phyloP scores from a whole-genome alignment of 768 basidiomycete genomes.

The Pholiota conissans region DNA sequence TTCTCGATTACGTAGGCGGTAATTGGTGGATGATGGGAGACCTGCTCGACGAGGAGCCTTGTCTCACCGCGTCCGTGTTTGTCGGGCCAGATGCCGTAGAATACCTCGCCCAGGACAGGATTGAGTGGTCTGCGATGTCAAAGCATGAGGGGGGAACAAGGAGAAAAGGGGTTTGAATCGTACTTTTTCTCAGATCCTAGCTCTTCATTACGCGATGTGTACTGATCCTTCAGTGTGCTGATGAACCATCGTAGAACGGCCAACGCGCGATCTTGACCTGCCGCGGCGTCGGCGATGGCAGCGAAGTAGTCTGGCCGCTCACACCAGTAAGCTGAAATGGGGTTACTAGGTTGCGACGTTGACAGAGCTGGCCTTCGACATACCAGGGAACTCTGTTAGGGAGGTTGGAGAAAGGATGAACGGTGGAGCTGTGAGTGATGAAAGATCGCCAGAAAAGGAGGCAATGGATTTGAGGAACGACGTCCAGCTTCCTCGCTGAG shows the following conservation, averaged over 20 bases:
- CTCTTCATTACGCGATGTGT: conserved; percentile 91
- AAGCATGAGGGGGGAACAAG: conserved; percentile 4
- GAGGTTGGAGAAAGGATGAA: conserved; percentile 93
- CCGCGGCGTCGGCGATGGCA: conserved; percentile 75
- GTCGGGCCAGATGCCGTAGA: conserved; percentile 90
- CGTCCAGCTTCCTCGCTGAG: conserved; percentile 87
- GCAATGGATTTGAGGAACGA: conserved; percentile 91
- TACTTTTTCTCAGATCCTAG: conserved; percentile 99
- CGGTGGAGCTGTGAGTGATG: conserved; percentile 79
- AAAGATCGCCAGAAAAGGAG: conserved; percentile 86
- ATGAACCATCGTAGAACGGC: conserved; percentile 97
- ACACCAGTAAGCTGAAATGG: conserved; percentile 85
- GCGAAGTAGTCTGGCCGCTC: conserved; percentile 91
- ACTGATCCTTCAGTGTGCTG: conserved; percentile 92
- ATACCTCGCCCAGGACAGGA: conserved; percentile 90
- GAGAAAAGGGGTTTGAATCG: conserved; percentile 17
- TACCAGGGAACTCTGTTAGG: conserved; percentile 89
- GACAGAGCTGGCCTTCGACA: too few relatives aligned
- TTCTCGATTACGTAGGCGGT: conserved; percentile 90
- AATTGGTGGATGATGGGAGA: conserved; percentile 92
- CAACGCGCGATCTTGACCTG: conserved; percentile 70
- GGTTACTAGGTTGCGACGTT: too few relatives aligned
- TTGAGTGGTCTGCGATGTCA: conserved; percentile 74
- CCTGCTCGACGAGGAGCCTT: conserved; percentile 86
- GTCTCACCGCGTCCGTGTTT: conserved; percentile 74